Evolutionary conservation across 2,329 filamentous ascomycete genomes (phyloP).

Genomic region (Phialophora tarda): DNA sequence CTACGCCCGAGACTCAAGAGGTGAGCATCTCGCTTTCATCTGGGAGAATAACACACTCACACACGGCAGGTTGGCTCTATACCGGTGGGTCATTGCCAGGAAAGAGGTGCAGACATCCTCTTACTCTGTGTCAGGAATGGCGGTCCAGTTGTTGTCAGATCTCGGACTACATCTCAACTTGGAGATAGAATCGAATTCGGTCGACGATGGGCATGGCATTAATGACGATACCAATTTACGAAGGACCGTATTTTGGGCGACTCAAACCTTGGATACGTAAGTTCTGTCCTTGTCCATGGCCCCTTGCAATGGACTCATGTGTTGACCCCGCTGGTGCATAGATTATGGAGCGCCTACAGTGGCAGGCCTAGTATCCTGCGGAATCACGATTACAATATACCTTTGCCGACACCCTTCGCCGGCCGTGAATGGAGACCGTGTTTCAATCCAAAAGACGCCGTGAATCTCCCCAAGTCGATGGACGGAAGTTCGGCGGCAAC

Average conservation of each 20-base stretch:
- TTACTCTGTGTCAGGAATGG: constrained; percentile 47
- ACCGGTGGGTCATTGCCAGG: background rate
- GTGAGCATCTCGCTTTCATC: constrained; percentile 50
- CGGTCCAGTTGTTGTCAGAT: constrained; percentile 51
- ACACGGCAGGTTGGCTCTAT: constrained; percentile 10
- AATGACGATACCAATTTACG: background rate
- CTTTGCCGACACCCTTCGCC: constrained; percentile 9
- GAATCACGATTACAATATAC: background rate
- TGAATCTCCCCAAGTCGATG: too few species aligned
- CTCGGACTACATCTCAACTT: background rate
- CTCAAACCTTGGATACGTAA: too few species aligned
- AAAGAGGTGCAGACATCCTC: background rate
- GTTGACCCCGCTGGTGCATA: background rate
- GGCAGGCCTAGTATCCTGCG: constrained; percentile 5
- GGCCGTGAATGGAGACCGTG: background rate
- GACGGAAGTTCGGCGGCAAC: too few species aligned
- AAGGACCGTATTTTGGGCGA: background rate
- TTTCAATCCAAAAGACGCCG: background rate
- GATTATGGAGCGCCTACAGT: constrained; percentile 17
- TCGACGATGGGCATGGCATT: background rate
- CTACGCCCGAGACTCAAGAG: constrained; percentile 53
- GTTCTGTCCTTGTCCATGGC: background rate
- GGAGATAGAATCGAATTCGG: background rate
- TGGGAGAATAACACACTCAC: background rate
- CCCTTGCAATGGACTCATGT: background rate